Base-by-base conservation (phyloP, 495 filamentous ascomycete species). In the Platismatia glauca region DNA sequence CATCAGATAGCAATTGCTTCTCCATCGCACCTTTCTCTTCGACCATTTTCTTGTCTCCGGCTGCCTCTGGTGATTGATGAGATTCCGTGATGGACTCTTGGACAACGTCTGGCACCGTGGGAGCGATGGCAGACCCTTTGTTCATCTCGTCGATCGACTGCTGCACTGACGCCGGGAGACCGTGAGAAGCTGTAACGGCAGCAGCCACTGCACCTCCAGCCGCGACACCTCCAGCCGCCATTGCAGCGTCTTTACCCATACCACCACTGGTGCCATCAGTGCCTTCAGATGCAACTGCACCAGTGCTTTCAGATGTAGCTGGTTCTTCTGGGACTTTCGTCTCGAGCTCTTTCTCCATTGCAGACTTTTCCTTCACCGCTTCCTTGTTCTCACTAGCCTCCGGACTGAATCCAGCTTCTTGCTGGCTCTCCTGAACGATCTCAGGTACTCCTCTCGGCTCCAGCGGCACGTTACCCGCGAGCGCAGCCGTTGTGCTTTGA, bases 1-100 rank as follows among this genome's bases (percentile, higher is more conserved):
- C 77, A 59, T 81, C 80, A 60, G 80, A 75, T 56, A 84, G 75
- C 3, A 91, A 75, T 73, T 91, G 85, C 27, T 82, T 68, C 74
- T 93, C 90, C 38, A 89, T 77, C 22, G 81, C 84, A 71, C 82
- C 84, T 83, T 95, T 95, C 71, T 91, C 88, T 61, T 82, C 81
- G 12, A 94, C 88, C 6, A 83, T 84, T 48, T 80, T 79, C 20
- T 81, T 74, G 72, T 84, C 84, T 33, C 81, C 84, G 29, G 87
- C 83, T 22, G 89, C 89, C 73, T 95, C 89, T 35, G 89, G 86
- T 53, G 76, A 76, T 60, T 76, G 67, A 55, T 85, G 79, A 20
- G 89, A 82, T 66, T 85, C 80, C 46, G 78, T 70, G 35, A 90
- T 77, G 4, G 88, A 91, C 56, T 89, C 81, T 76, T 88, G 88